Conservation (phyloP, 345 rosid species). For the Capsella bursapastoris region DNA sequence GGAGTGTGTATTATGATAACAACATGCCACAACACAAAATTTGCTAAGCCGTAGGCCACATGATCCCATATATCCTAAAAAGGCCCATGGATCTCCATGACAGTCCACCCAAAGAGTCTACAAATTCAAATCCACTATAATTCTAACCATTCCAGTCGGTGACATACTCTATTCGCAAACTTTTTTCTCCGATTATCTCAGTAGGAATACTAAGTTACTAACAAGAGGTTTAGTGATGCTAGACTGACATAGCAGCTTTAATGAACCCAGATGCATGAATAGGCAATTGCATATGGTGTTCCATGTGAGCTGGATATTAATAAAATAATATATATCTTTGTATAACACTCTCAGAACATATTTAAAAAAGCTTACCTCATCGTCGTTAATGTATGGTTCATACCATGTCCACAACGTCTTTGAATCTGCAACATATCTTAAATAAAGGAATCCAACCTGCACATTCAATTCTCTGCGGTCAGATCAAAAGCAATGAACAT, state of each 20-base stretch:
- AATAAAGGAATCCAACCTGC: conserved; percentile 95
- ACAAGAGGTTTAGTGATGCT: background rate
- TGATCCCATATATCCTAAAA: background rate
- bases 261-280: conserved; percentile 18
- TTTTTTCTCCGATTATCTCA: background rate
- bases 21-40: conserved; percentile 4
- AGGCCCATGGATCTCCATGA: background rate
- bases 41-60: background rate
- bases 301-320: background rate
- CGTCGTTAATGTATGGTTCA: conserved; percentile 89
- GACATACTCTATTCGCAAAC: background rate
- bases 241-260: conserved; percentile 12
- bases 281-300: conserved; percentile 2
- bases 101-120: background rate
- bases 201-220: background rate
- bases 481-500: conserved; percentile 32
- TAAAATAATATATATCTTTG: background rate
- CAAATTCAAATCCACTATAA: background rate
- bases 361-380: conserved; percentile 62
- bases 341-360: conserved; percentile 4
- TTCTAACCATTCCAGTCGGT: background rate
- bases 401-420: conserved; percentile 95
- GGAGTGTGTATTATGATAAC: background rate
- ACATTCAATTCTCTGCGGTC: conserved; percentile 29
- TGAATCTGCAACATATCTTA: conserved; percentile 94